Conservation (phyloP, 208 protist species). For the Entamoeba dispar region DNA sequence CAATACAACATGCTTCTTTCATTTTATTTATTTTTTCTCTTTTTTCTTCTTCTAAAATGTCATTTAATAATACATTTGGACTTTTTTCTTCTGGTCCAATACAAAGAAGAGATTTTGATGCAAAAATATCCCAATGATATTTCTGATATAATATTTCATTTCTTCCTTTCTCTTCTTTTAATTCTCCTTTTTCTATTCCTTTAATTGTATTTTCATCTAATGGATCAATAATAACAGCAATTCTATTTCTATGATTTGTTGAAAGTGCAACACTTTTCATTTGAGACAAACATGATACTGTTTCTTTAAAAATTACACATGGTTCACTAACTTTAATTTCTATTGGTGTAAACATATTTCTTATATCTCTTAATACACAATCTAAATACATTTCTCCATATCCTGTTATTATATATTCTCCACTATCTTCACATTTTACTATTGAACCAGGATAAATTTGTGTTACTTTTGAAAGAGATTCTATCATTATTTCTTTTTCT, state of each 20-base stretch:
- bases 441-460: slow-evolving; percentile 44
- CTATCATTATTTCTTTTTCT: slow-evolving; percentile 68
- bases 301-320: slow-evolving; percentile 80
- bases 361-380: slow-evolving; percentile 78
- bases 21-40: slow-evolving; percentile 27
- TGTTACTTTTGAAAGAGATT: slow-evolving; percentile 61
- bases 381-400: slow-evolving; percentile 96
- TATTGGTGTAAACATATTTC: slow-evolving; percentile 53
- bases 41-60: slow-evolving; percentile 53
- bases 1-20: slow-evolving; percentile 39
- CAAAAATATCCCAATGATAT: slow-evolving; percentile 78
- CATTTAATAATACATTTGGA: slow-evolving; percentile 79
- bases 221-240: slow-evolving; percentile 64
- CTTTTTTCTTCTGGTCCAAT: slow-evolving; percentile 57
- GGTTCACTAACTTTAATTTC: slow-evolving; percentile 76
- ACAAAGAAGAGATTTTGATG: slow-evolving; percentile 65
- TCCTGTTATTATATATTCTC: slow-evolving; percentile 81
- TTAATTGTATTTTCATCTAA: slow-evolving; percentile 54
- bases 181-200: slow-evolving; percentile 46
- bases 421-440: slow-evolving; percentile 60
- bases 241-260: slow-evolving; percentile 56
- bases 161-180: background rate
- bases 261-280: slow-evolving; percentile 59
- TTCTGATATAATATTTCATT: background rate
- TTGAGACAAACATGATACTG: slow-evolving; percentile 64